Evolutionary conservation across 75 land plant genomes (phyloP).

Genomic region (Sequoiadendron giganteum): DNA sequence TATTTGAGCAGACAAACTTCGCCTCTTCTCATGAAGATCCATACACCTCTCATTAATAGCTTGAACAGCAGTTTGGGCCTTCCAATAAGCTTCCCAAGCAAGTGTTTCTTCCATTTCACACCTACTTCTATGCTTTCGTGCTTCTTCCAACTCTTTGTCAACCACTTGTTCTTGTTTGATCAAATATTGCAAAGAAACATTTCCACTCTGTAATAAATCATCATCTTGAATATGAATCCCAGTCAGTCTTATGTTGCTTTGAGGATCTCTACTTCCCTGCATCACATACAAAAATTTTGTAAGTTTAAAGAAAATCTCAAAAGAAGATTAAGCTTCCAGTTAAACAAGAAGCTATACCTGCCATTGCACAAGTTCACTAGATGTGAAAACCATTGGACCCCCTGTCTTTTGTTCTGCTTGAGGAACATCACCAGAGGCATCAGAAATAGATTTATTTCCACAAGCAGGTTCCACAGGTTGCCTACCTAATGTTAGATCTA

Average conservation of each 20-base stretch:
- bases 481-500: neutral
- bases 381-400: neutral
- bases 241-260: neutral
- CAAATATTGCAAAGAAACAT: slow-evolving; percentile 24
- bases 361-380: neutral
- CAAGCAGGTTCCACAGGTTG: neutral
- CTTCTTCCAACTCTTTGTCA: slow-evolving; percentile 78
- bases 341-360: slow-evolving; percentile 1
- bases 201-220: neutral
- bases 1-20: slow-evolving; percentile 41
- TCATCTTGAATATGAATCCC: neutral
- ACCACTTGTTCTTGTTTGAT: slow-evolving; percentile 50
- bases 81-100: slow-evolving; percentile 69
- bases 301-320: slow-evolving; percentile 1
- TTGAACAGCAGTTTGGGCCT: slow-evolving; percentile 61
- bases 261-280: slow-evolving; percentile 1
- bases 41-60: slow-evolving; percentile 58
- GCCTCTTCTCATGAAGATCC: slow-evolving; percentile 53
- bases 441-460: neutral
- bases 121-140: slow-evolving; percentile 53
- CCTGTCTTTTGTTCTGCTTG: neutral
- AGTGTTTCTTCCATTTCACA: slow-evolving; percentile 81
- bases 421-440: neutral
- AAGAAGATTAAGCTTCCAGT: neutral
- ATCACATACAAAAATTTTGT: neutral